A percentile compares a stretch with the other conserved stretches of the same genome.
Evolutionary conservation across 768 basidiomycete genomes (phyloP).

Genomic region (Rickenella mellea): DNA sequence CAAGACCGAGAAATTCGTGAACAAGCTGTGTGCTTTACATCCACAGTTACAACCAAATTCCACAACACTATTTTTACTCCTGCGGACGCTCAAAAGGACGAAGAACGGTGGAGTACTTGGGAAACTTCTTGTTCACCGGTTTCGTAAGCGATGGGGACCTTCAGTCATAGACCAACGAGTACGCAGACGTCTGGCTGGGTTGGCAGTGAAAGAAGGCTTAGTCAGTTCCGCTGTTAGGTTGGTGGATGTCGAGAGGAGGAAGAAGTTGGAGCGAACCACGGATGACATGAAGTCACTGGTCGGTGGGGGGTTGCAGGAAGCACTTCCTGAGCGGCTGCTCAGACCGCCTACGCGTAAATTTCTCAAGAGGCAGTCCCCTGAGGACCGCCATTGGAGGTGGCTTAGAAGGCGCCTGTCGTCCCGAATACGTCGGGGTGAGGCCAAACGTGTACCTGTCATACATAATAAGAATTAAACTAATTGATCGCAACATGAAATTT

Average conservation of each 20-base stretch:
- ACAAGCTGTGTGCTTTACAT: slow-evolving; percentile 35
- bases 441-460: too few relatives aligned
- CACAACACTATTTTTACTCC: slow-evolving; percentile 48
- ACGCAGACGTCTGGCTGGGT: slow-evolving; percentile 43
- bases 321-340: slow-evolving; percentile 3
- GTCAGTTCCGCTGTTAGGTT: too few relatives aligned
- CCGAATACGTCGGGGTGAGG: too few relatives aligned
- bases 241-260: slow-evolving; percentile 2
- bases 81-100: slow-evolving; percentile 39
- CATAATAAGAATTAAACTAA: too few relatives aligned
- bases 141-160: slow-evolving; percentile 46
- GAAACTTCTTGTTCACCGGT: slow-evolving; percentile 36
- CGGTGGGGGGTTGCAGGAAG: slow-evolving; percentile 8
- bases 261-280: slow-evolving; percentile 2
- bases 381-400: too few relatives aligned
- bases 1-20: slow-evolving; percentile 32
- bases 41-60: slow-evolving; percentile 45
- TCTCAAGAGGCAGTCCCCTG: slow-evolving; percentile 22
- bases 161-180: slow-evolving; percentile 48
- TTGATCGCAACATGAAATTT: too few relatives aligned
- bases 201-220: slow-evolving; percentile 60
- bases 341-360: slow-evolving; percentile 18
- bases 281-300: slow-evolving; percentile 10
- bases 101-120: slow-evolving; percentile 41
- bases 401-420: too few relatives aligned